phyloP scores from a whole-genome alignment of 2,329 filamentous ascomycete species.

The Endothia cerciana region DNA sequence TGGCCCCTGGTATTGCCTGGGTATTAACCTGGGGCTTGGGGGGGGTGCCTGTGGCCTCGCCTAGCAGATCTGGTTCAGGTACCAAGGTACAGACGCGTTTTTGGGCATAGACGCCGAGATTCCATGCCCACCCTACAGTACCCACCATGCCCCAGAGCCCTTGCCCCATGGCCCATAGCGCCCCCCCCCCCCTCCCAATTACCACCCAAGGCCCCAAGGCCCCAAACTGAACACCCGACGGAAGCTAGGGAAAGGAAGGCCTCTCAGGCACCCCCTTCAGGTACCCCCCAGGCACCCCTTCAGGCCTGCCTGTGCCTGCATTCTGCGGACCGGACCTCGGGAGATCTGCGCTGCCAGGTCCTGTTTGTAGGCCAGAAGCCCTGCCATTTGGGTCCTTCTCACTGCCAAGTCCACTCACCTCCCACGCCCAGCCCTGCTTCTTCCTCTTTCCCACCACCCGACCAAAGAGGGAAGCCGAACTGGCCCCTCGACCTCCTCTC shows the following conservation, averaged over 20 bases:
- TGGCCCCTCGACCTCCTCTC: neutral
- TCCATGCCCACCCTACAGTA: neutral
- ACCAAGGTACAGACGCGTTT: neutral
- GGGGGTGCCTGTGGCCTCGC: too few relatives aligned
- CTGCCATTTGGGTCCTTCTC: neutral
- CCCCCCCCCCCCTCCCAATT: too few relatives aligned
- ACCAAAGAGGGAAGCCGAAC: neutral
- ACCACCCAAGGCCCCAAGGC: too few relatives aligned
- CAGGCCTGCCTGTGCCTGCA: neutral
- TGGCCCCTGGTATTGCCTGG: neutral
- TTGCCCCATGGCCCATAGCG: neutral
- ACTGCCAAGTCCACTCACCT: neutral
- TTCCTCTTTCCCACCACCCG: conserved; percentile 1
- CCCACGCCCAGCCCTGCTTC: neutral
- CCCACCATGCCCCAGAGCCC: neutral
- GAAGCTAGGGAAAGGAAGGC: neutral
- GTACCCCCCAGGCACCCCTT: neutral
- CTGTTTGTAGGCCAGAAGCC: too few relatives aligned
- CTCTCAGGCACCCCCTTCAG: neutral
- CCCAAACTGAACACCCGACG: neutral
- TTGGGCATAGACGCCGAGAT: neutral
- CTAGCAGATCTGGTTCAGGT: neutral
- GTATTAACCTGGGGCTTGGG: too few relatives aligned
- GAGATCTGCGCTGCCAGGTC: neutral
- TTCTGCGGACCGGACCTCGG: conserved; percentile 2